Percentiles rank a stretch among this genome's conserved stretches.
phyloP scores from a whole-genome alignment of 768 basidiomycete genomes.

The Leucogyrophana mollusca region DNA sequence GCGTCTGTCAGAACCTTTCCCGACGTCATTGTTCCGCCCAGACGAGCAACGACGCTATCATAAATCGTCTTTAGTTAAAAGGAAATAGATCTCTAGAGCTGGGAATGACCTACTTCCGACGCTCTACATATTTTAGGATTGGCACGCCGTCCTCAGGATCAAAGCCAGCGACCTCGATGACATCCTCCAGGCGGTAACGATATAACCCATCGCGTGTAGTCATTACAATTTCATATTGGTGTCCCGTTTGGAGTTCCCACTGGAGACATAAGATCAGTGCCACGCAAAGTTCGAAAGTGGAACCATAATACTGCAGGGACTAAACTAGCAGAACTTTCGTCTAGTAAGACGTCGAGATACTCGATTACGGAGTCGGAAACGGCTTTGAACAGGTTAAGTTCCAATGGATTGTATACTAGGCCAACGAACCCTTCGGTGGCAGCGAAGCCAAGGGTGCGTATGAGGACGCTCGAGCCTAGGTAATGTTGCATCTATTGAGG shows the following conservation, averaged over 20 bases:
- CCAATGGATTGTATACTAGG: not conserved
- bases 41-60: too few species aligned
- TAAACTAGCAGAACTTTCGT: not conserved
- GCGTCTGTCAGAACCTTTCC: too few species aligned
- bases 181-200: constrained; percentile 7
- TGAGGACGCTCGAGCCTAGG: constrained; percentile 5
- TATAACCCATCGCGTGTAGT: constrained; percentile 12
- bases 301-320: not conserved
- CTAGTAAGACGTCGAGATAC: constrained; percentile 3
- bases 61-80: too few species aligned
- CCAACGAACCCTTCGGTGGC: constrained; percentile 3
- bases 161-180: constrained; percentile 8
- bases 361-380: constrained; percentile 3
- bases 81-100: too few species aligned
- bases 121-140: constrained; percentile 5
- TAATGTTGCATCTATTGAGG: not conserved
- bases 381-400: constrained; percentile 3
- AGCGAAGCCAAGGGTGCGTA: constrained; percentile 1
- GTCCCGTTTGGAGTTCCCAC: constrained; percentile 5
- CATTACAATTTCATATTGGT: constrained; percentile 6
- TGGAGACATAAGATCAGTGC: not conserved
- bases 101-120: constrained; percentile 6
- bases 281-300: not conserved
- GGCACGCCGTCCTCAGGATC: constrained; percentile 7
- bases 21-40: too few species aligned